These are phyloP conservation scores for Neurospora sp. DNA, from an alignment of 495 filamentous ascomycete genomes.

Conservation along the genomic window DNA sequence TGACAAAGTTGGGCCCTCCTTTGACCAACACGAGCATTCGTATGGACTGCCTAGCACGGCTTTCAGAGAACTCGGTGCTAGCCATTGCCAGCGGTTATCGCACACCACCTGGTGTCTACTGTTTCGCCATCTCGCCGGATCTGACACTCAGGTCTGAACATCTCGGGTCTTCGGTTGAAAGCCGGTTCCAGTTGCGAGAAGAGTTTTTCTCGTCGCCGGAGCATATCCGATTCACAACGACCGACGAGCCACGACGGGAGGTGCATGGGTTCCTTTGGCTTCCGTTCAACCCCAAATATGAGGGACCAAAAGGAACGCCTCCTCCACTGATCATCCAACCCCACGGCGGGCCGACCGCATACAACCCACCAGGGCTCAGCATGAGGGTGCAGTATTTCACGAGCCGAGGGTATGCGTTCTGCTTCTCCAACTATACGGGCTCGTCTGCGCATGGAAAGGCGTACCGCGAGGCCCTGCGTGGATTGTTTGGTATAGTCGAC, in stretches of 20 bases:
- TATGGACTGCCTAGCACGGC: conserved; percentile 8
- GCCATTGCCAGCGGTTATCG: conserved; percentile 17
- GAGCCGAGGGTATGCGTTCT: conserved; percentile 40
- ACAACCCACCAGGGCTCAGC: conserved; percentile 20
- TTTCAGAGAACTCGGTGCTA: conserved; percentile 15
- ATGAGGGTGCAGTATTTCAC: conserved; percentile 40
- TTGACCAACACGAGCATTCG: conserved; percentile 6
- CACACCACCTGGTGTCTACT: conserved; percentile 16
- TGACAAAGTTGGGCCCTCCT: conserved; percentile 3
- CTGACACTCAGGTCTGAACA: conserved; percentile 3
- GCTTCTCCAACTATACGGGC: conserved; percentile 39
- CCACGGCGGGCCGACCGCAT: conserved; percentile 41
- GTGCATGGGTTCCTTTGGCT: conserved; percentile 36
- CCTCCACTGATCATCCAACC: conserved; percentile 36
- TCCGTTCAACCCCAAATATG: conserved; percentile 34
- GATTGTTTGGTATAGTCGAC: conserved; percentile 36
- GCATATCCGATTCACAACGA: conserved; percentile 27
- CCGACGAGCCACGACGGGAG: conserved; percentile 11
- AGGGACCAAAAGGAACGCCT: conserved; percentile 13
- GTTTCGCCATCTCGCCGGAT: conserved; percentile 9
- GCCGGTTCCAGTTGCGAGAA: conserved; percentile 7
- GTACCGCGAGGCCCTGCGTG: conserved; percentile 35
- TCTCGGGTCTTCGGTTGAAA: conserved; percentile 8
- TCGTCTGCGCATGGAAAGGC: conserved; percentile 38
- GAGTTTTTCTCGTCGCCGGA: conserved; percentile 22